Percentiles rank a stretch among this genome's conserved stretches.
Evolutionary conservation across 2,329 filamentous ascomycete genomes (phyloP).

Genomic region (Exophiala spinifera): DNA sequence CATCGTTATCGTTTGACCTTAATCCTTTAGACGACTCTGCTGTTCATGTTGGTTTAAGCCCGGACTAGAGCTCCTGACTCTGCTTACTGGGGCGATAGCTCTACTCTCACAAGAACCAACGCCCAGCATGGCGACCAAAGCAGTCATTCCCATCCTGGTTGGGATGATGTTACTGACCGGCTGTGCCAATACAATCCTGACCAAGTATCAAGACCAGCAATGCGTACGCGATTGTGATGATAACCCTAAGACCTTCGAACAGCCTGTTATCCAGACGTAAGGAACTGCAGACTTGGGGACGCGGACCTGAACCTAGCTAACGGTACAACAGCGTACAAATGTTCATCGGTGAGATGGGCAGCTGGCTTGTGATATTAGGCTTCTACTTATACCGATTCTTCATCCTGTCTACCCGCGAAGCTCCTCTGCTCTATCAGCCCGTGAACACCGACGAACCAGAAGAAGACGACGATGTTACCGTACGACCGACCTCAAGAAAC

Average conservation of each 20-base stretch:
- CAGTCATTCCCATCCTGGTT: conserved; percentile 78
- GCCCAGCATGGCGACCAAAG: conserved; percentile 64
- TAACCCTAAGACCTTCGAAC: conserved; percentile 74
- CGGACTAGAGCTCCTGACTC: background rate
- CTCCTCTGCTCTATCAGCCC: conserved; percentile 59
- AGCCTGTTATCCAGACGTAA: conserved; percentile 88
- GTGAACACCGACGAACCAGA: conserved; percentile 52
- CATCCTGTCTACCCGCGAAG: conserved; percentile 35
- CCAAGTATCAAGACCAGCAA: conserved; percentile 94
- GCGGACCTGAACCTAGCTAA: conserved; percentile 9
- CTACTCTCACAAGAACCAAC: background rate
- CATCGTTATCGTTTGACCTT: too few species aligned
- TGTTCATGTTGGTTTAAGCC: too few species aligned
- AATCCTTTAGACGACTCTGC: too few species aligned
- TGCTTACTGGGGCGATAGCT: too few species aligned
- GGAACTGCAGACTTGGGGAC: conserved; percentile 15
- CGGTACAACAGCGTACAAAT: conserved; percentile 65
- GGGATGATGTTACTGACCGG: conserved; percentile 95
- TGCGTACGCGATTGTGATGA: conserved; percentile 86
- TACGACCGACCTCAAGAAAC: conserved; percentile 39
- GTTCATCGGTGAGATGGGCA: conserved; percentile 95
- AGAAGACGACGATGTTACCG: conserved; percentile 43
- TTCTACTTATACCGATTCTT: conserved; percentile 61
- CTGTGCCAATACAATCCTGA: conserved; percentile 93
- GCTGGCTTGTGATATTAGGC: conserved; percentile 82